phyloP scores from a whole-genome alignment of 148 eudicot species.

The Talinum fruticosum region DNA sequence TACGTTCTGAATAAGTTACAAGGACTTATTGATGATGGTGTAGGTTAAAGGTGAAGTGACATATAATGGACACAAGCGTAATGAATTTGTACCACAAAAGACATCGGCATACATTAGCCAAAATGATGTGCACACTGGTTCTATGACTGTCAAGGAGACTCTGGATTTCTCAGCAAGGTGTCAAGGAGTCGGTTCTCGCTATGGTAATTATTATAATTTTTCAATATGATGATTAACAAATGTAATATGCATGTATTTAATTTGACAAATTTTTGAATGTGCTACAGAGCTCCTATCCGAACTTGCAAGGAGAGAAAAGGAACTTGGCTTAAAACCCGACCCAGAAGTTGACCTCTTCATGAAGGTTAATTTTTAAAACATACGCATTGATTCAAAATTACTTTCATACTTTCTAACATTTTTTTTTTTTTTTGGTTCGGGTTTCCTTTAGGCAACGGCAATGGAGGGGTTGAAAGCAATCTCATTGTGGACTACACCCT shows the following conservation, averaged over 20 bases:
- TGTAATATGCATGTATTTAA: too few species aligned
- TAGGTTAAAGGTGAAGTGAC: constrained; percentile 74
- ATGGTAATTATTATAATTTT: constrained; percentile 39
- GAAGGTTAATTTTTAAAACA: constrained; percentile 58
- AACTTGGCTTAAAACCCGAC: constrained; percentile 75
- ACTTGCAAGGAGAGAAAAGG: constrained; percentile 73
- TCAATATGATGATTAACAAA: not conserved
- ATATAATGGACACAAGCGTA: constrained; percentile 72
- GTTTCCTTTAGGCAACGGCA: constrained; percentile 70
- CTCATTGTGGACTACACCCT: constrained; percentile 84
- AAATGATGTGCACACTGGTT: constrained; percentile 89
- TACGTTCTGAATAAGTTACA: not conserved
- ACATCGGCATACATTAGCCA: constrained; percentile 97
- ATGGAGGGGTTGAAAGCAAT: constrained; percentile 90
- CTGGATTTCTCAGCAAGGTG: constrained; percentile 92
- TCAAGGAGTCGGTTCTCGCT: constrained; percentile 88
- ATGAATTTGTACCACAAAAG: constrained; percentile 82
- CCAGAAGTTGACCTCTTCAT: constrained; percentile 91
- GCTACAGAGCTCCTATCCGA: constrained; percentile 62
- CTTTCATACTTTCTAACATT: too few species aligned
- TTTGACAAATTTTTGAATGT: not conserved
- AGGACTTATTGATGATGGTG: not conserved
- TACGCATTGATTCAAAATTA: too few species aligned
- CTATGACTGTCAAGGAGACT: constrained; percentile 96
- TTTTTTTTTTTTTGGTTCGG: not conserved